phyloP scores from a whole-genome alignment of 305 asterid genomes.

The Withania somnifera region DNA sequence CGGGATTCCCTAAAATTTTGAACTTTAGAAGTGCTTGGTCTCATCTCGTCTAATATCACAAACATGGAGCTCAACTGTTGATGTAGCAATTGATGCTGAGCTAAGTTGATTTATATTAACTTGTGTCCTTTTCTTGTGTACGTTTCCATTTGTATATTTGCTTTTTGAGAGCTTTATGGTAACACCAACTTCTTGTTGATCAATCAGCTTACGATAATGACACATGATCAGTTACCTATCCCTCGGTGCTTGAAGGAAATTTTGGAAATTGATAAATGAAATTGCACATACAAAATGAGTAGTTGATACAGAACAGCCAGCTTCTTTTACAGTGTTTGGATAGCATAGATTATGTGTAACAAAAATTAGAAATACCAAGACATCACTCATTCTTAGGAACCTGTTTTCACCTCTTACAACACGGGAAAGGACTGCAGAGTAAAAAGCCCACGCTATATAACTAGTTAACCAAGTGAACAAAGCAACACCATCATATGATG shows the following conservation, averaged over 20 bases:
- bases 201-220: constrained; percentile 53
- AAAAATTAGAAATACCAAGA: not conserved
- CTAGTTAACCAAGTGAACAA: not conserved
- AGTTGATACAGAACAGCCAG: not conserved
- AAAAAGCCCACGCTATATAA: not conserved
- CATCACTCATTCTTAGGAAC: not conserved
- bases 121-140: no score
- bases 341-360: not conserved
- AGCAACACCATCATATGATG: not conserved
- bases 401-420: not conserved
- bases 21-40: no score
- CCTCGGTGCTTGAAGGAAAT: constrained; percentile 20
- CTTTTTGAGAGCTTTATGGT: not conserved
- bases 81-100: no score
- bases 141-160: no score
- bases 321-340: not conserved
- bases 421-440: not conserved
- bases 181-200: constrained; percentile 21
- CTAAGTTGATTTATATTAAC: no score
- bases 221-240: constrained; percentile 30
- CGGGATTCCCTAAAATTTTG: no score
- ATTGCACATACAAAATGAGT: not conserved
- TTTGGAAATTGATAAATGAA: not conserved
- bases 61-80: no score
- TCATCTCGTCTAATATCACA: no score